Conservation (phyloP, 306 rosid species). For the Glycine latifolia region DNA sequence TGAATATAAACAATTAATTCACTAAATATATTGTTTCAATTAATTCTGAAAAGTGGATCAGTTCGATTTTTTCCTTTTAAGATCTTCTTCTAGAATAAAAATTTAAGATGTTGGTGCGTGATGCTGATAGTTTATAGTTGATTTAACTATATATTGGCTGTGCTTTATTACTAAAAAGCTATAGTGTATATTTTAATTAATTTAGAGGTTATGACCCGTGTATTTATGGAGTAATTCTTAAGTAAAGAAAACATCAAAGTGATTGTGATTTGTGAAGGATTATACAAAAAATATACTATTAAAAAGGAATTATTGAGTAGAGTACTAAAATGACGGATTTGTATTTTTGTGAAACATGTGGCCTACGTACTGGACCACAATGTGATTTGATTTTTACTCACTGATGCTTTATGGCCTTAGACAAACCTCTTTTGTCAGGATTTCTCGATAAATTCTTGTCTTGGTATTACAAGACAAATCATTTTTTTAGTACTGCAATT, state of each 20-base stretch:
- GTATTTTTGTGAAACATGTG: constrained; percentile 40
- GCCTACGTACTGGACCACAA: background rate
- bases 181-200: constrained; percentile 1
- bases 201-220: background rate
- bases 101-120: background rate
- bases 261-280: constrained; percentile 32
- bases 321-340: constrained; percentile 5
- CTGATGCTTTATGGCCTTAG: background rate
- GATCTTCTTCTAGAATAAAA: background rate
- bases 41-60: background rate
- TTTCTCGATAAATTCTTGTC: constrained; percentile 33
- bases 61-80: background rate
- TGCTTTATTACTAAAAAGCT: background rate
- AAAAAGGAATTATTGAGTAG: constrained; percentile 12
- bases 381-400: constrained; percentile 23
- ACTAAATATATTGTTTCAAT: background rate
- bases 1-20: too few relatives aligned
- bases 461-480: background rate
- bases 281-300: background rate
- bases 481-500: too few relatives aligned
- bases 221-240: constrained; percentile 21
- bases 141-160: background rate
- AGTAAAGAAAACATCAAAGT: constrained; percentile 33
- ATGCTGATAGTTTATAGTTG: constrained; percentile 28
- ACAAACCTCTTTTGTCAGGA: constrained; percentile 27